Evolutionary conservation across 768 basidiomycete genomes (phyloP).

Genomic region (Suillus brevipes): DNA sequence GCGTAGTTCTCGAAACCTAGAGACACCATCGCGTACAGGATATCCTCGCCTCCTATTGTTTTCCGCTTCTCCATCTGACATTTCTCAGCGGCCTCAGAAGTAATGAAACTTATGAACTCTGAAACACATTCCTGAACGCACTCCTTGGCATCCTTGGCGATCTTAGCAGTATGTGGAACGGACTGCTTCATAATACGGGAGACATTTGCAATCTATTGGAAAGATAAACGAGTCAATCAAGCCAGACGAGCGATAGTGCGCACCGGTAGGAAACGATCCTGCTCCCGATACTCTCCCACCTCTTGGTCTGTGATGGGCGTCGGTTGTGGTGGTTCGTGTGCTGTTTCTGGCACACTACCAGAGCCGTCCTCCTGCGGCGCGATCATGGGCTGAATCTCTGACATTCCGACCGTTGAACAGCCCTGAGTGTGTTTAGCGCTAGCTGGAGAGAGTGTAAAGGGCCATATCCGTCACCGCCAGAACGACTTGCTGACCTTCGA

Average conservation of each 20-base stretch:
- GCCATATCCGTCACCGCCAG: neutral
- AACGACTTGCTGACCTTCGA: conserved; percentile 1
- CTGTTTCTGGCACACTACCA: conserved; percentile 27
- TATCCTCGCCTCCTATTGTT: conserved; percentile 97
- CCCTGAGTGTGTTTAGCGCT: neutral
- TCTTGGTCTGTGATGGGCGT: conserved; percentile 88
- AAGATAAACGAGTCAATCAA: neutral
- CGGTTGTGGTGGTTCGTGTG: conserved; percentile 51
- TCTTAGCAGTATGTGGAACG: conserved; percentile 89
- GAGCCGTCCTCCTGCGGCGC: conserved; percentile 46
- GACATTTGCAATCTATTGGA: conserved; percentile 89
- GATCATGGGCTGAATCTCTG: conserved; percentile 35
- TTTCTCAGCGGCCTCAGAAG: conserved; percentile 94
- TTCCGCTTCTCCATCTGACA: conserved; percentile 95
- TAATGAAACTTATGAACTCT: conserved; percentile 98
- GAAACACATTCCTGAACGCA: conserved; percentile 98
- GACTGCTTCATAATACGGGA: conserved; percentile 95
- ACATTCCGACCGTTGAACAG: conserved; percentile 21
- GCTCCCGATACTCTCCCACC: conserved; percentile 92
- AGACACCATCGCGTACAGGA: conserved; percentile 89
- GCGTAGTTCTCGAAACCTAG: conserved; percentile 96
- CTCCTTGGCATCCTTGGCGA: conserved; percentile 97
- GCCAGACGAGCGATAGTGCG: conserved; percentile 24
- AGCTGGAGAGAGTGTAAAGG: neutral
- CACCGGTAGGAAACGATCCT: conserved; percentile 94